Evolutionary conservation across 345 rosid species (phyloP).

Genomic region (Moringa oleifera): DNA sequence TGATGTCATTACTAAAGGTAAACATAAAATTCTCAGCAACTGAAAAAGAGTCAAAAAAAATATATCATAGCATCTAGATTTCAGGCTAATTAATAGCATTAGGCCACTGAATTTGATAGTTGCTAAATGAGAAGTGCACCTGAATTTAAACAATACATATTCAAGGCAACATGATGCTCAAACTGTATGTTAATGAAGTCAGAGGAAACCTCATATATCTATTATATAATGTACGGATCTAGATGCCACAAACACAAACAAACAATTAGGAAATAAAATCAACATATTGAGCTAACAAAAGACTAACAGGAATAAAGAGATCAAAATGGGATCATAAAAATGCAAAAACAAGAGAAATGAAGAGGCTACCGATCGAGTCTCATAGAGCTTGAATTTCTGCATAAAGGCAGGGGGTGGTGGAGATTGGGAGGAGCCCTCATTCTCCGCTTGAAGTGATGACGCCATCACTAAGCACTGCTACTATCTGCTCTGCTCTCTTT

Average conservation of each 20-base stretch:
- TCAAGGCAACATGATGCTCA: background rate
- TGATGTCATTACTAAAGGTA: background rate
- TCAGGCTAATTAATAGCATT: background rate
- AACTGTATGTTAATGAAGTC: conserved; percentile 1
- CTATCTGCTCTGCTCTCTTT: conserved; percentile 1
- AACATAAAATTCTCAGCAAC: background rate
- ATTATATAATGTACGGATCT: background rate
- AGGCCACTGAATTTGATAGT: conserved; percentile 6
- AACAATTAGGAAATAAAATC: background rate
- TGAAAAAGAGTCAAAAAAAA: background rate
- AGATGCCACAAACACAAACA: background rate
- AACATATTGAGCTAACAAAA: background rate
- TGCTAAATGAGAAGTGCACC: background rate
- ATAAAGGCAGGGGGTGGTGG: conserved; percentile 23
- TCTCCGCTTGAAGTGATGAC: conserved; percentile 10
- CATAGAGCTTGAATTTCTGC: conserved; percentile 75
- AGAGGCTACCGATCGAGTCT: conserved; percentile 60
- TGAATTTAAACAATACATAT: background rate
- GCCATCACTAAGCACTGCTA: conserved; percentile 16
- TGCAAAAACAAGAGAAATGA: background rate
- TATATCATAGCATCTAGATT: background rate
- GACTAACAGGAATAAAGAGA: conserved; percentile 1
- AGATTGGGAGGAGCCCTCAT: conserved; percentile 15
- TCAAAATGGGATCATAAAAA: conserved; percentile 6
- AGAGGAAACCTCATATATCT: background rate